Base-by-base conservation (phyloP, 2,329 filamentous ascomycete species). In the Acrocalymma vagum region DNA sequence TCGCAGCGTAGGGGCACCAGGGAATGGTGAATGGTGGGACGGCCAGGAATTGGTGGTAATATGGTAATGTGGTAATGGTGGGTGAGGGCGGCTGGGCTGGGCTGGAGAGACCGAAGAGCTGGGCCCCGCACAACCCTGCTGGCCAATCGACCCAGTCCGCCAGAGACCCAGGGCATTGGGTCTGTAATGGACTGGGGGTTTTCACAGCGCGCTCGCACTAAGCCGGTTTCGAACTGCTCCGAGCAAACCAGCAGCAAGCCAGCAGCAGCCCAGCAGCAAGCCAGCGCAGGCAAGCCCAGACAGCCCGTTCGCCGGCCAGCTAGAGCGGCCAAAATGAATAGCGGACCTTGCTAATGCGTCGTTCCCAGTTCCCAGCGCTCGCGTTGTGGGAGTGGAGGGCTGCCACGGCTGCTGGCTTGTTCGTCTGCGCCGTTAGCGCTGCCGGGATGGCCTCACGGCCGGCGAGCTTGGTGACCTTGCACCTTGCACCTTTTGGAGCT, bases 121-220 rank as follows among this genome's bases (percentile, higher is more conserved):
- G 41, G 37, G 22, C n/a, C n/a, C n/a, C n/a, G n/a, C n/a, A n/a
- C n/a, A 46, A 26, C 27, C 18, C 13, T 32, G 24, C 21, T 36
- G 23, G 32, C 37, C 42, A 45, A 42, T 40, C 38, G 32, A 25
- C 39, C 38, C 25, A 38, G 32, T 15, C 29, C 20, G 17, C 36
- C 58, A 53, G 56, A 50, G 31, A 36, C 29, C 23, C 13, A 48
- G 57, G 58, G 41, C 49, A 38, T 42, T 44, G 59, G 59, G 48
- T 58, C 37, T 32, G 29, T 26, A 13, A 20, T n/a, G n/a, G n/a
- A n/a, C n/a, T n/a, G n/a, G n/a, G n/a, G n/a, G n/a, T n/a, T n/a
- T n/a, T n/a, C n/a, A n/a, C n/a, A n/a, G n/a, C n/a, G n/a, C n/a
- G n/a, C n/a, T n/a, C n/a, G n/a, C n/a, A n/a, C n/a, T n/a, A n/a